Conservation (phyloP, 2,329 filamentous ascomycete genomes). For the Aaosphaeria arxii region DNA sequence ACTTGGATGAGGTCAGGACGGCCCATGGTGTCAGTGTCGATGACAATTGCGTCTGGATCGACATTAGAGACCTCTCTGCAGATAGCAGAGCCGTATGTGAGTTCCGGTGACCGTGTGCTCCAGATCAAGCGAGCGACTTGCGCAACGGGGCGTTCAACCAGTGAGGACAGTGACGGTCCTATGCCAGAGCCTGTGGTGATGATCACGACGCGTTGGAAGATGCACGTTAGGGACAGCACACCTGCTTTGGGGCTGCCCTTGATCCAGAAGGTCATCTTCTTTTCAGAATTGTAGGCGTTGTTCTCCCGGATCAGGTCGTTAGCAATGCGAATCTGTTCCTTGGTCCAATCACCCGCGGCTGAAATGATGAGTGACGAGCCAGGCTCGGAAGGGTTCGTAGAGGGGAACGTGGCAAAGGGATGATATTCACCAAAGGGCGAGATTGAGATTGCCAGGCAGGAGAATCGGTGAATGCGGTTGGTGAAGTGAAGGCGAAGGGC, state of each 20-base stretch:
- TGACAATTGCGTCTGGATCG: constrained; percentile 62
- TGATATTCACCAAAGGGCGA: constrained; percentile 34
- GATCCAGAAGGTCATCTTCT: constrained; percentile 20
- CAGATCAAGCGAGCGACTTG: constrained; percentile 63
- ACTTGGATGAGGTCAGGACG: constrained; percentile 60
- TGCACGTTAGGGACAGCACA: constrained; percentile 25
- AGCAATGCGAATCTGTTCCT: constrained; percentile 7
- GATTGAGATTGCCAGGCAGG: constrained; percentile 26
- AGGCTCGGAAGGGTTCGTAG: background rate
- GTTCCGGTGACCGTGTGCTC: constrained; percentile 60
- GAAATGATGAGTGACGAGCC: constrained; percentile 30
- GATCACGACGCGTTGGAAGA: constrained; percentile 31
- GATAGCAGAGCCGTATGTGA: constrained; percentile 61
- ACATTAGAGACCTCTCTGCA: constrained; percentile 54
- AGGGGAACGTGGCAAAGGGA: constrained; percentile 37
- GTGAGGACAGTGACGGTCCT: constrained; percentile 45
- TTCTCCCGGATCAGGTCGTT: background rate
- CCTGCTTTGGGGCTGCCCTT: constrained; percentile 27
- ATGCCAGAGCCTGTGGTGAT: constrained; percentile 36
- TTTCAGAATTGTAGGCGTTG: background rate
- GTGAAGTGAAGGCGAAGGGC: constrained; percentile 62
- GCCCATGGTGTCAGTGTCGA: constrained; percentile 61
- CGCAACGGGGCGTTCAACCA: constrained; percentile 50
- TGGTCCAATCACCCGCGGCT: constrained; percentile 35
- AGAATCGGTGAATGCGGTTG: constrained; percentile 26